phyloP scores from a whole-genome alignment of 208 protist genomes.

The Trypanosoma brucei region DNA sequence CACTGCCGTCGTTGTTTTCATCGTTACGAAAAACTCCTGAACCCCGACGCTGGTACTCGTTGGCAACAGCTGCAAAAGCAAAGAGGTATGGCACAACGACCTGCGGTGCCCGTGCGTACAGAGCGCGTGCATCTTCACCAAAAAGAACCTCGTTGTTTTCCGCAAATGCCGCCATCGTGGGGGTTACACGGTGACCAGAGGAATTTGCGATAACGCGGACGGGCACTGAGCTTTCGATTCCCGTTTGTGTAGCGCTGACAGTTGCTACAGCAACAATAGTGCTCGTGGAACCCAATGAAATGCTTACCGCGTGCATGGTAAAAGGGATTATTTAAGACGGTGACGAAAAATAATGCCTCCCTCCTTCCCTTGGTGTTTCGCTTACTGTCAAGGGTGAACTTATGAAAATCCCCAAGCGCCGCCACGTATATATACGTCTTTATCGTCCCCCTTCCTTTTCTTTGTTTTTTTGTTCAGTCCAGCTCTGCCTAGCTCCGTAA shows the following conservation, averaged over 20 bases:
- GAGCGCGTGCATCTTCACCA: slow-evolving; percentile 65
- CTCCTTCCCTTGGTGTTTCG: no score
- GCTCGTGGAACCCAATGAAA: slow-evolving; percentile 77
- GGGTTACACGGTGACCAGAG: slow-evolving; percentile 72
- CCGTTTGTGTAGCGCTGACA: slow-evolving; percentile 7
- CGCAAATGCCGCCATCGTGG: slow-evolving; percentile 55
- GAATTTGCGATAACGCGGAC: slow-evolving; percentile 75
- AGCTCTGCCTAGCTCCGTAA: no score
- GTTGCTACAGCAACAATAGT: slow-evolving; percentile 63
- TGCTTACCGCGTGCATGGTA: slow-evolving; percentile 70
- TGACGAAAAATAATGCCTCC: not conserved
- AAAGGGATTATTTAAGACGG: not conserved
- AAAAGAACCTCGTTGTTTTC: slow-evolving; percentile 71
- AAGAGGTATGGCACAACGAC: slow-evolving; percentile 82
- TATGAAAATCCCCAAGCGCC: no score
- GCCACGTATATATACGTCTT: no score
- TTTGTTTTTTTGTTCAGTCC: no score
- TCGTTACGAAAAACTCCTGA: not conserved
- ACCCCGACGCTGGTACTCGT: slow-evolving; percentile 8
- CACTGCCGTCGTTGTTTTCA: slow-evolving; percentile 24
- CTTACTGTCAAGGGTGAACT: no score
- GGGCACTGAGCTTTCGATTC: slow-evolving; percentile 18
- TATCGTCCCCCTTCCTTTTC: no score
- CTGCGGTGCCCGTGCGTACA: slow-evolving; percentile 63
- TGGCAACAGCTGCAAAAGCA: slow-evolving; percentile 54